Evolutionary conservation across 148 eudicot genomes (phyloP).

Genomic region (Vaccinium darrowii): DNA sequence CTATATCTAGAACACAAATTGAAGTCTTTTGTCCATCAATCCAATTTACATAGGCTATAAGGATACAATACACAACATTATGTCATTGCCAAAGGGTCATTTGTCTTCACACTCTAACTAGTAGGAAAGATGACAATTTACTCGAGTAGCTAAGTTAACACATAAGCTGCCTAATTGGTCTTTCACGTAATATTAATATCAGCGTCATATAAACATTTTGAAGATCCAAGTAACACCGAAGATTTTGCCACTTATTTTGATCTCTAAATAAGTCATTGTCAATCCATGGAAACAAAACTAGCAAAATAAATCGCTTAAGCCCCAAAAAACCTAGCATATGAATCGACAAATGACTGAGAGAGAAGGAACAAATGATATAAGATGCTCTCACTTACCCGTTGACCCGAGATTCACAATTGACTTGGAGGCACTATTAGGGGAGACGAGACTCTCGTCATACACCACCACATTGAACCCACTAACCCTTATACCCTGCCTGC

Average conservation of each 20-base stretch:
- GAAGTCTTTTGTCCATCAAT: background rate
- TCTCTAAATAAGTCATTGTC: background rate
- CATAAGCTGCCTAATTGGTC: background rate
- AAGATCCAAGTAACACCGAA: background rate
- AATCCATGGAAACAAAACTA: background rate
- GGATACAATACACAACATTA: background rate
- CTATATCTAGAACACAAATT: background rate
- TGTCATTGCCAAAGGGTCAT: background rate
- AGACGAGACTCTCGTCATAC: slow-evolving; percentile 4
- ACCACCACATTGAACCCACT: slow-evolving; percentile 6
- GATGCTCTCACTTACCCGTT: background rate
- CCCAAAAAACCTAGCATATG: background rate
- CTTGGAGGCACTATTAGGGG: background rate
- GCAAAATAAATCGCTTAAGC: background rate
- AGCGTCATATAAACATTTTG: background rate
- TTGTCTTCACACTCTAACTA: background rate
- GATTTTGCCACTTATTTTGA: background rate
- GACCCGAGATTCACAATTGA: background rate
- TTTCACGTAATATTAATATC: background rate
- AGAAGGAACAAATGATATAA: background rate
- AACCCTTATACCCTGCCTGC: background rate
- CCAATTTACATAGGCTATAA: background rate
- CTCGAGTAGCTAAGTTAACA: background rate
- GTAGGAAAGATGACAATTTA: background rate
- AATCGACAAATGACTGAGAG: background rate